Evolutionary conservation across 306 rosid genomes (phyloP).

Genomic region (Cucurbita moschata): DNA sequence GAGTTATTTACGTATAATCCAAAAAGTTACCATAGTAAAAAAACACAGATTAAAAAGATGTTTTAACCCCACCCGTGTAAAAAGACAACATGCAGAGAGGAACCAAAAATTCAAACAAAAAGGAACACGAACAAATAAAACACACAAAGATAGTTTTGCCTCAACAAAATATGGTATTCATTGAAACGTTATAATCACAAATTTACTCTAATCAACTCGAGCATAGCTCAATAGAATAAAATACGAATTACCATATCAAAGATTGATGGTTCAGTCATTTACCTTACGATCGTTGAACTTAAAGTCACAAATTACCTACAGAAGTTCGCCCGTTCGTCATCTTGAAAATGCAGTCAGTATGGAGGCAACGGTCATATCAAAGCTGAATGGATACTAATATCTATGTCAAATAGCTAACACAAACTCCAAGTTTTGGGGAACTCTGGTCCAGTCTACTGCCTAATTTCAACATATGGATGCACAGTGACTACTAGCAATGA

Average conservation of each 20-base stretch:
- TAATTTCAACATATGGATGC: background rate
- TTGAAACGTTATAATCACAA: background rate
- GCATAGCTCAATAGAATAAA: background rate
- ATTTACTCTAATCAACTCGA: background rate
- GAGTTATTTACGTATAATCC: too few species aligned
- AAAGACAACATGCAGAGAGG: background rate
- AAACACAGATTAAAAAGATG: background rate
- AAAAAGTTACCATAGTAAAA: background rate
- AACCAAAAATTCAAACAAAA: background rate
- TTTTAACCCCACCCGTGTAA: background rate
- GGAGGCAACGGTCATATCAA: background rate
- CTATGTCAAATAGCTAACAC: background rate
- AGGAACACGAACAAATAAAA: background rate
- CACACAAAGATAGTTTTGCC: background rate
- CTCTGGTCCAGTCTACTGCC: background rate
- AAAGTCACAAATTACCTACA: background rate
- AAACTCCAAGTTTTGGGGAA: background rate
- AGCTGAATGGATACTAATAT: background rate
- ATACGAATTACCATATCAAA: background rate
- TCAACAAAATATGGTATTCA: background rate
- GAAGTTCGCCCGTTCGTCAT: background rate
- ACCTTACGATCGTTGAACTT: background rate
- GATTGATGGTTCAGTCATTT: background rate
- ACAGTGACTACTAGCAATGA: constrained; percentile 3
- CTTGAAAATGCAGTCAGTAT: background rate